Evolutionary conservation across 352 stramenopile genomes (phyloP).

Genomic region (Phytophthora sp.): DNA sequence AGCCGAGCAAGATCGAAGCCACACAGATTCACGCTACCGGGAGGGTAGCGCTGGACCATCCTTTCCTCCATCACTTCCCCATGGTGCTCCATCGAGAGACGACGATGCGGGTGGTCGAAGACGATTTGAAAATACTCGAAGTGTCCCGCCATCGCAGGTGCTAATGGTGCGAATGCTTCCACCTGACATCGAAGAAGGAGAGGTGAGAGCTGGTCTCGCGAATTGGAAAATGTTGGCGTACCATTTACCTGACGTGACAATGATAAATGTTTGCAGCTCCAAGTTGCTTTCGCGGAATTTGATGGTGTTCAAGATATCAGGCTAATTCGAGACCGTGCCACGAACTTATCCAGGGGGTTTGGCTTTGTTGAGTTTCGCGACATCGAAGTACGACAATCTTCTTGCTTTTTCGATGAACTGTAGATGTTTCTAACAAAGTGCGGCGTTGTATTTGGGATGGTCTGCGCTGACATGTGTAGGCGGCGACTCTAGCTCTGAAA

Average conservation of each 20-base stretch:
- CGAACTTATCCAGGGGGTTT: slow-evolving; percentile 73
- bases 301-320: slow-evolving; percentile 74
- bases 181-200: slow-evolving; percentile 73
- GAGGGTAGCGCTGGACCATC: neutral
- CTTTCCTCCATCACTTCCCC: neutral
- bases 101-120: slow-evolving; percentile 7
- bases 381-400: slow-evolving; percentile 48
- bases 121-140: slow-evolving; percentile 6
- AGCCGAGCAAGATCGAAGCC: slow-evolving; percentile 1
- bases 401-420: neutral
- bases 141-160: slow-evolving; percentile 54
- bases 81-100: slow-evolving; percentile 1
- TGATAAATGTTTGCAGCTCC: slow-evolving; percentile 50
- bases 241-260: neutral
- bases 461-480: slow-evolving; percentile 14
- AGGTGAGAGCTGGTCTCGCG: slow-evolving; percentile 44
- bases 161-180: slow-evolving; percentile 76
- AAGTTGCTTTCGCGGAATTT: slow-evolving; percentile 71
- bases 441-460: neutral
- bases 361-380: slow-evolving; percentile 82
- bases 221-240: neutral
- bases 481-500: slow-evolving; percentile 41
- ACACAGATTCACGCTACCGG: slow-evolving; percentile 1
- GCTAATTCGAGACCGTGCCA: slow-evolving; percentile 73
- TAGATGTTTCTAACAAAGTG: neutral